Evolutionary conservation across 1,139 yeast species (phyloP), one percentile per base, ranked within the genome.

Genomic region (Torulaspora pretoriensis): DNA sequence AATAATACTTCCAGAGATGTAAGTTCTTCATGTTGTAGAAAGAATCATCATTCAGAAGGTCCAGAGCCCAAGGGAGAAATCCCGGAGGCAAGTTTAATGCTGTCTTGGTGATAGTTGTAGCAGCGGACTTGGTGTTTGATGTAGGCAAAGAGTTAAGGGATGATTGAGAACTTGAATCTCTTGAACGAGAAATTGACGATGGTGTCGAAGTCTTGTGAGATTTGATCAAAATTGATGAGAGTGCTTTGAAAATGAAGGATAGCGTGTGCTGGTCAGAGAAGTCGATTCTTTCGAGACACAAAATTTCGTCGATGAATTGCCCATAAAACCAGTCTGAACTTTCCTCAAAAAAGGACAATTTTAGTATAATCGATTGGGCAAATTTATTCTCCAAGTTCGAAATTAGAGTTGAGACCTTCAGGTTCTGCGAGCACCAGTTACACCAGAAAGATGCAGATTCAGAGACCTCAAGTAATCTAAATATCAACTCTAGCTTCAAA

Each of bases 1-100:
- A 49, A 30, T 53, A 58, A 40, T 59, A 59, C 32, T 57, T 59
- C 59, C 61, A 59, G 23, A 53, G 46, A 38, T 54, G 57, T 23
- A 48, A 23, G 35, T 55, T 50, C 29, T 47, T 41, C 12, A 43
- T 38, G 2, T 43, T 38, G 19, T 29, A 49, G 22, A 31, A 38
- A 13, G 29, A 32, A 8, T 45, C 45, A 16, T 45, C 45, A 12
- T 43, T 30, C 8, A 52, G 28, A 13, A 51, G 47, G 6, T 40
- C 30, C 9, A 56, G 42, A 29, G 57, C 39, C 64, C 66, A 61
- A n/a, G 52, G 47, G 7, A 51, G 37, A 33, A 57, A 53, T 1
- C 46, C 34, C 4, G 43, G 43, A 2, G 61, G 59, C 14, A 54
- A 24, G 2, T 36, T 37, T 19, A 45, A 33, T 22, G 55, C 35